Base-by-base conservation (phyloP, 176 grass and related monocot species). In the Avena eriantha region DNA sequence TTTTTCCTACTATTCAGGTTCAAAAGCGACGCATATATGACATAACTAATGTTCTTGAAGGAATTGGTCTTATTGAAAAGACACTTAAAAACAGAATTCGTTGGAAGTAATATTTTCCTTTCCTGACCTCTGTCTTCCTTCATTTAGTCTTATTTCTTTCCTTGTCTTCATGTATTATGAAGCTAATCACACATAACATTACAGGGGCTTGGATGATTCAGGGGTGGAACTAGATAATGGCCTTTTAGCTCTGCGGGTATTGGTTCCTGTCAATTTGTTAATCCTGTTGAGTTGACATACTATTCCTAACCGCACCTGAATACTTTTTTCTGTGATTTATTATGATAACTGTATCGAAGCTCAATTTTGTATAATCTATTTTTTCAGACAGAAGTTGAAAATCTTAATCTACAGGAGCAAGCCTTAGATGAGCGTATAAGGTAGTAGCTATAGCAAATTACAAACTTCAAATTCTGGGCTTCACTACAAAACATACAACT, bases 21-120 rank as follows among this genome's bases (percentile, higher is more conserved):
- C 97, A 99, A 93, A 99, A 99, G 83, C 93, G 97, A 64, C 87
- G 97, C 15, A 99, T 99, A 85, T 99, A 99, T 99, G 97, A 99
- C 80, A 99, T 99, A 74, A 99, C 97, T 39, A 99, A 99, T 86
- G 97, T 99, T 26, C 97, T 99, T 39, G 97, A 99, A 99, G 97
- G 94, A 81, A 99, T 99, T 71, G 94, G 97, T 14, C 81, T 99
- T 48, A 99, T 99, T 89, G 97, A 99, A 79, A 99, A 99, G 90
- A 99, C 93, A 54, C 90, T 99, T 47, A 99, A 97, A 81, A 99
- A 99, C 74, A 91, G 92, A 93, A 99, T 99, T 23, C 90, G 88
- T 71, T 99, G 97, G 97, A 99, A 97, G 97, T 97, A 97, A 93
- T 79, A 23, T 39, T 83, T 82, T 77, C 71, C 74, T 91, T 18